Evolutionary conservation across 2,329 filamentous ascomycete species (phyloP).

Genomic region (Pseudogymnoascus sp.): DNA sequence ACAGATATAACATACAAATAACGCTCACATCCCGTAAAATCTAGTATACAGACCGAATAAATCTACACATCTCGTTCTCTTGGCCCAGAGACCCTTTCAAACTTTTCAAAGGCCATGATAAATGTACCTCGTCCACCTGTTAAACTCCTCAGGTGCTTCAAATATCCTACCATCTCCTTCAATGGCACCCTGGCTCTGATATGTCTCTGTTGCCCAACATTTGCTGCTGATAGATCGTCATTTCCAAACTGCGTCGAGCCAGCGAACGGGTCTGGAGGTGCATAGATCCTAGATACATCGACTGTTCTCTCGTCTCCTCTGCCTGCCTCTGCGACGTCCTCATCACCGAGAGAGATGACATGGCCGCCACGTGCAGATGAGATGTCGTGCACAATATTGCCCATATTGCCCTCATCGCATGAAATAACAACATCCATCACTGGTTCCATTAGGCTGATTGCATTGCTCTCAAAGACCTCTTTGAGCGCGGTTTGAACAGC

Average conservation of each 20-base stretch:
- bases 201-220: constrained; percentile 41
- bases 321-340: constrained; percentile 18
- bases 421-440: constrained; percentile 86
- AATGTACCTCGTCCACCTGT: constrained; percentile 78
- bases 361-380: constrained; percentile 65
- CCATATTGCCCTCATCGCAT: constrained; percentile 74
- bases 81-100: constrained; percentile 57
- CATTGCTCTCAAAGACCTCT: constrained; percentile 45
- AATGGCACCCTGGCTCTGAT: constrained; percentile 84
- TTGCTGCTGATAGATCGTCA: not conserved
- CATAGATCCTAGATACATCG: constrained; percentile 70
- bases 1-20: not conserved
- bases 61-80: constrained; percentile 31
- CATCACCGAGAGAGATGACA: constrained; percentile 58
- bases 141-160: constrained; percentile 79
- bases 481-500: constrained; percentile 65
- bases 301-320: constrained; percentile 37
- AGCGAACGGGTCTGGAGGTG: constrained; percentile 76
- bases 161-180: constrained; percentile 94
- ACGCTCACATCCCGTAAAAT: not conserved
- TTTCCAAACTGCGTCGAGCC: not conserved
- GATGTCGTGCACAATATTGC: constrained; percentile 75
- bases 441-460: constrained; percentile 74
- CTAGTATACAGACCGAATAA: too few species aligned
- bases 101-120: constrained; percentile 65